These are phyloP conservation scores for Rubus idaeus DNA, from an alignment of 306 rosid species.

Conservation along the genomic window DNA sequence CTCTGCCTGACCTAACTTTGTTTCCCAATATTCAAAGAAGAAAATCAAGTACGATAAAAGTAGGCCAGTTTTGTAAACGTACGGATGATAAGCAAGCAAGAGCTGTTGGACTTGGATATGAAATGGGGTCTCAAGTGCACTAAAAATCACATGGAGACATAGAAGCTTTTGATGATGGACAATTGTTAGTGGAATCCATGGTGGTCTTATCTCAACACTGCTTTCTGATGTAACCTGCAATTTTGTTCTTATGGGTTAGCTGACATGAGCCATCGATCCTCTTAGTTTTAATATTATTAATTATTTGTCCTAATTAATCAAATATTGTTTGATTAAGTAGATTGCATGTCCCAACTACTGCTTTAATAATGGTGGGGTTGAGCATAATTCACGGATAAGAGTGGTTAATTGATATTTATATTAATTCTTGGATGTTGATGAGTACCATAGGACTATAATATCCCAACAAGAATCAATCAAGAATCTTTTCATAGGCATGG, in stretches of 20 bases:
- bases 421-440: constrained; percentile 16
- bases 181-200: constrained; percentile 22
- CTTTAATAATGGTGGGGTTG: constrained; percentile 8
- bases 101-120: not conserved
- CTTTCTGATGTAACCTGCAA: not conserved
- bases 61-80: constrained; percentile 17
- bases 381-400: not conserved
- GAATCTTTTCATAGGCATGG: not conserved
- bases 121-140: constrained; percentile 16
- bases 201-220: constrained; percentile 21
- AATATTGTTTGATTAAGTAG: not conserved
- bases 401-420: not conserved
- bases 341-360: not conserved
- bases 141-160: constrained; percentile 25
- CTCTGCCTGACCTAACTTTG: not conserved
- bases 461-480: not conserved
- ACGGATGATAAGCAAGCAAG: constrained; percentile 20
- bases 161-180: constrained; percentile 14
- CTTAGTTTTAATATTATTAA: not conserved
- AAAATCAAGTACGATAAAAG: constrained; percentile 15
- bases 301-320: not conserved
- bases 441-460: not conserved
- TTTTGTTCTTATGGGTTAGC: not conserved
- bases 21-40: not conserved
- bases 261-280: not conserved